Conservation (phyloP, 2,329 filamentous ascomycete species). For the Colletotrichum noveboracense region DNA sequence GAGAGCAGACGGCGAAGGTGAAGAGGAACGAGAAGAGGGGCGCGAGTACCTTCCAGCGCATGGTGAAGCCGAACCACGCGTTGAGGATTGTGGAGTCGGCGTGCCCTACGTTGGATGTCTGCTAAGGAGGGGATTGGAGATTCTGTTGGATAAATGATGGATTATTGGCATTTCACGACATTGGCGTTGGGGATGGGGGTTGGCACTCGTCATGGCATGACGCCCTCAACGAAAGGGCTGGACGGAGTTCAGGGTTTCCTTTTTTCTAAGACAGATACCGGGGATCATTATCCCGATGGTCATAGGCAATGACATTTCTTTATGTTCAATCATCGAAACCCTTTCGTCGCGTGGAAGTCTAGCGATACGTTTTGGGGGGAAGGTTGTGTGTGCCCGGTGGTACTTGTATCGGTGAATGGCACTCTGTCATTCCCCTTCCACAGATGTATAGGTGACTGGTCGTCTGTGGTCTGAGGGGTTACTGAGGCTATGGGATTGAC, state of each 20-base stretch:
- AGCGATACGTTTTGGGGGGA: neutral
- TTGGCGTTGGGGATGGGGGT: slow-evolving; percentile 6
- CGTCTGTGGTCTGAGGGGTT: neutral
- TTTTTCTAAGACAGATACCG: neutral
- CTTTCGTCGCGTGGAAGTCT: neutral
- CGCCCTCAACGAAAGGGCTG: neutral
- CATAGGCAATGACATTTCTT: neutral
- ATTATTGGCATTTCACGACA: neutral
- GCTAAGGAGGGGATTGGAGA: neutral
- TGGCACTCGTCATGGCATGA: neutral
- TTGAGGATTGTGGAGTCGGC: neutral
- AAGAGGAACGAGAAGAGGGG: neutral
- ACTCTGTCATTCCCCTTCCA: neutral
- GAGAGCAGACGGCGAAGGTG: neutral
- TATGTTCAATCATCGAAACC: neutral
- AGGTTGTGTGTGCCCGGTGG: rapidly evolving
- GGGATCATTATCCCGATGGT: neutral
- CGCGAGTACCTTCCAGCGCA: neutral
- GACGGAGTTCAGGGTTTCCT: neutral
- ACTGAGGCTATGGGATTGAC: neutral
- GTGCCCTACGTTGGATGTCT: slow-evolving; percentile 4
- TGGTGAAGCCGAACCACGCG: neutral
- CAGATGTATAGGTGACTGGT: neutral
- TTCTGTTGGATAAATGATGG: neutral
- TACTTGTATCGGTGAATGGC: neutral